These are phyloP conservation scores for Eragrostis tef DNA, from an alignment of 202 grass and related monocot species.

Conservation along the genomic window DNA sequence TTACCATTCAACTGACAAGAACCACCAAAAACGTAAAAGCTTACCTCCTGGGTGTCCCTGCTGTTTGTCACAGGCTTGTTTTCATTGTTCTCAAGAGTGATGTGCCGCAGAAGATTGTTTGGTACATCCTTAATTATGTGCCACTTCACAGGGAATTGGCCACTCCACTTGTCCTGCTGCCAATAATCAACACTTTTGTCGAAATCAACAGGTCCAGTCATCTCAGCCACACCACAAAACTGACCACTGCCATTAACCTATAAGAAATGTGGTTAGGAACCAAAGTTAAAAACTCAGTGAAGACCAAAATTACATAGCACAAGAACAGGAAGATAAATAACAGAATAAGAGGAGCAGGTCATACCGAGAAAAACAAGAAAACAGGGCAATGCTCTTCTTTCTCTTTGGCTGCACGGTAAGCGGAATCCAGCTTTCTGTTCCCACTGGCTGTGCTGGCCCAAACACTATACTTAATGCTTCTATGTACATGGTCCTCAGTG, in stretches of 20 bases:
- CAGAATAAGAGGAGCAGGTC: slow-evolving; percentile 5
- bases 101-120: slow-evolving; percentile 58
- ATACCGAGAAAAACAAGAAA: slow-evolving; percentile 88
- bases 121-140: slow-evolving; percentile 77
- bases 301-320: slow-evolving; percentile 10
- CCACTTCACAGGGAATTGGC: slow-evolving; percentile 84
- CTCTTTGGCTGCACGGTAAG: slow-evolving; percentile 53
- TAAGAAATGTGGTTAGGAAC: slow-evolving; percentile 33
- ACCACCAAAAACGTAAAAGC: not conserved
- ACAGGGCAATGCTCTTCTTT: slow-evolving; percentile 61
- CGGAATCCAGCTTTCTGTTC: slow-evolving; percentile 72
- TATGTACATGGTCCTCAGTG: slow-evolving; percentile 81
- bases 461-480: slow-evolving; percentile 81
- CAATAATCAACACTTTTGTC: slow-evolving; percentile 72
- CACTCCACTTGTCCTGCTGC: slow-evolving; percentile 76
- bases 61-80: slow-evolving; percentile 72
- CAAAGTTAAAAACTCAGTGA: slow-evolving; percentile 13
- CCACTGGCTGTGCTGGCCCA: slow-evolving; percentile 72
- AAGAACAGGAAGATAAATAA: not conserved
- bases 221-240: slow-evolving; percentile 79
- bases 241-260: slow-evolving; percentile 80
- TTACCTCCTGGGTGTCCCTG: slow-evolving; percentile 80
- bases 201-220: slow-evolving; percentile 76
- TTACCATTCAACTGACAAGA: slow-evolving; percentile 1
- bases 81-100: slow-evolving; percentile 69